Base-by-base conservation (phyloP, 768 basidiomycete genomes). In the Termitomyces titanicus region DNA sequence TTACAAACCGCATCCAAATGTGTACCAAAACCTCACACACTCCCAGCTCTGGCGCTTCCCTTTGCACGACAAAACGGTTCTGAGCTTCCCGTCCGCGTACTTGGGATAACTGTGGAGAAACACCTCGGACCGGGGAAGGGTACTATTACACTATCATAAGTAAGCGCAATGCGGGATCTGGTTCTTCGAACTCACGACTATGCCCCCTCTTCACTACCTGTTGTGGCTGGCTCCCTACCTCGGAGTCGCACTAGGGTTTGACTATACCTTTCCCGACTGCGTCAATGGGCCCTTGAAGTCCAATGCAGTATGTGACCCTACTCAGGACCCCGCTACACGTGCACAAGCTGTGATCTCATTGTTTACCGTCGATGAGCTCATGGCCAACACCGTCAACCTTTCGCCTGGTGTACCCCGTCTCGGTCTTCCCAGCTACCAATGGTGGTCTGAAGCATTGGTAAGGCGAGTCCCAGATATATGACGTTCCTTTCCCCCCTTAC, bases 381-480 rank as follows among this genome's bases (percentile, higher is more conserved):
- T 78, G 47, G 70, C 66, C 52, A 82, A 83, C 63, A 81, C 79
- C 5, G 77, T 73, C 45, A 82, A 79, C 54, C 54, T 62, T 0
- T 73, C 80, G 5, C 75, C 78, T 6, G 83, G 80, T 27, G 80
- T 83, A 20, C 67, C 81, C 51, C 76, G 81, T 11, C 71, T 83
- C 3, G 82, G 81, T n/a, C 66, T 85, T 24, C 80, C 81, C 10
- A 62, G 76, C 17, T 85, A 85, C 50, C 71, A 81, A 45, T 83
- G 82, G 81, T 84, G 83, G 82, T 79, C 77, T 22, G 82, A 84
- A 68, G 82, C 75, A 2, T 61, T 84, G 61, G 83, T 83, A 60
- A 47, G 33, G 13, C 35, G n/a, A 27, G 27, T n/a, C 24, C n/a
- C 8, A 25, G 3, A 22, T 27, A 29, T 38, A 5, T 24, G 11